phyloP scores from a whole-genome alignment of 768 basidiomycete species.

The Chalciporus piperatus region DNA sequence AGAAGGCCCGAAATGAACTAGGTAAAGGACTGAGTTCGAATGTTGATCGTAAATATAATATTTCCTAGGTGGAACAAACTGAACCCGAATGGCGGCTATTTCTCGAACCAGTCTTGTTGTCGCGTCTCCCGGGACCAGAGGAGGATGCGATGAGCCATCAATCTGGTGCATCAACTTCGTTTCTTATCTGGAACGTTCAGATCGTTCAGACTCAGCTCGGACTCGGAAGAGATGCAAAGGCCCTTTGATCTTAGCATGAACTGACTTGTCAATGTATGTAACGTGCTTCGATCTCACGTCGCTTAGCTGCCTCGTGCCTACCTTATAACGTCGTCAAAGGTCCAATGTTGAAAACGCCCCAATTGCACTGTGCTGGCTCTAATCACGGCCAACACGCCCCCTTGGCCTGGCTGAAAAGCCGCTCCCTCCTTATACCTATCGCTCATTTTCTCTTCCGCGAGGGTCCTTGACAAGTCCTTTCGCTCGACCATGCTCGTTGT shows the following conservation, averaged over 20 bases:
- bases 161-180: background rate
- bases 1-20: constrained; percentile 29
- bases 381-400: constrained; percentile 29
- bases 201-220: constrained; percentile 10
- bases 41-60: too few relatives aligned
- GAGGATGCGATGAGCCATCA: background rate
- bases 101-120: constrained; percentile 7
- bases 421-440: constrained; percentile 22
- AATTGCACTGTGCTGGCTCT: constrained; percentile 20
- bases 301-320: constrained; percentile 34
- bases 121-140: background rate
- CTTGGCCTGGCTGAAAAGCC: constrained; percentile 25
- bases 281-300: constrained; percentile 31
- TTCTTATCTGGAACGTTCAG: constrained; percentile 6
- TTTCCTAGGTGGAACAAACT: constrained; percentile 6
- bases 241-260: constrained; percentile 7
- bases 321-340: constrained; percentile 32
- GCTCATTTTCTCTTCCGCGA: constrained; percentile 8
- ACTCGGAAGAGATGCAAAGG: constrained; percentile 9
- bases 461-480: constrained; percentile 37
- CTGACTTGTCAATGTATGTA: constrained; percentile 15
- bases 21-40: too few relatives aligned
- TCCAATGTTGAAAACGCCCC: constrained; percentile 19
- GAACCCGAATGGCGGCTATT: constrained; percentile 20
- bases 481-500: constrained; percentile 58